Percentiles rank a stretch among this genome's conserved stretches.
These are phyloP conservation scores for Candida sojae DNA, from an alignment of 1,139 yeast species.

Conservation along the genomic window DNA sequence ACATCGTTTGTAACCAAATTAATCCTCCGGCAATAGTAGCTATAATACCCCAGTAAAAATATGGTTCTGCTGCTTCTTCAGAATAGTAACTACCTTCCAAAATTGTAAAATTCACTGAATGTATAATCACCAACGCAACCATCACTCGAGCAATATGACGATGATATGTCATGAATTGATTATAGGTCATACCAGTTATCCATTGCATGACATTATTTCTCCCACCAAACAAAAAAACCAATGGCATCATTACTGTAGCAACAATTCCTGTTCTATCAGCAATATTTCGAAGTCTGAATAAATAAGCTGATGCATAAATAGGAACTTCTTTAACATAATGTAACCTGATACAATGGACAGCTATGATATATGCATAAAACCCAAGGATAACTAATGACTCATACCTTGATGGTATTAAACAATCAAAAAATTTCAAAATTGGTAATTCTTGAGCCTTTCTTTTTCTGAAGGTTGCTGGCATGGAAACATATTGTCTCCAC, in stretches of 20 bases:
- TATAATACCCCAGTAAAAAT: constrained; percentile 30
- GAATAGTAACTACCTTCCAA: constrained; percentile 11
- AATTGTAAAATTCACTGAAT: constrained; percentile 41
- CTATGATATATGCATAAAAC: constrained; percentile 41
- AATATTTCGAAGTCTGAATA: constrained; percentile 25
- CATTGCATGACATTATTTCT: constrained; percentile 45
- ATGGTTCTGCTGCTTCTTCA: constrained; percentile 19
- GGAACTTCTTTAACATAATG: constrained; percentile 30
- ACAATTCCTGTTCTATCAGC: constrained; percentile 37
- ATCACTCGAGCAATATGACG: constrained; percentile 40
- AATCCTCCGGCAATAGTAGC: constrained; percentile 36
- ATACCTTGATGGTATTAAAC: constrained; percentile 62
- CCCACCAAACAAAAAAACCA: constrained; percentile 42
- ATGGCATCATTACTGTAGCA: constrained; percentile 32
- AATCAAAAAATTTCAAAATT: constrained; percentile 29
- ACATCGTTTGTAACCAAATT: constrained; percentile 38
- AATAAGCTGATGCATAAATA: constrained; percentile 18
- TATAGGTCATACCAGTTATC: constrained; percentile 40
- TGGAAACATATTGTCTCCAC: constrained; percentile 23
- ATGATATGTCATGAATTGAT: constrained; percentile 38
- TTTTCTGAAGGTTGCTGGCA: constrained; percentile 31
- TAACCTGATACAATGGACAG: constrained; percentile 22
- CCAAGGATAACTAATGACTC: constrained; percentile 53
- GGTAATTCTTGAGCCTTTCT: constrained; percentile 27
- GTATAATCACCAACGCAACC: constrained; percentile 29